Base-by-base conservation (phyloP, 2,329 filamentous ascomycete species). In the Fusarium piperis region DNA sequence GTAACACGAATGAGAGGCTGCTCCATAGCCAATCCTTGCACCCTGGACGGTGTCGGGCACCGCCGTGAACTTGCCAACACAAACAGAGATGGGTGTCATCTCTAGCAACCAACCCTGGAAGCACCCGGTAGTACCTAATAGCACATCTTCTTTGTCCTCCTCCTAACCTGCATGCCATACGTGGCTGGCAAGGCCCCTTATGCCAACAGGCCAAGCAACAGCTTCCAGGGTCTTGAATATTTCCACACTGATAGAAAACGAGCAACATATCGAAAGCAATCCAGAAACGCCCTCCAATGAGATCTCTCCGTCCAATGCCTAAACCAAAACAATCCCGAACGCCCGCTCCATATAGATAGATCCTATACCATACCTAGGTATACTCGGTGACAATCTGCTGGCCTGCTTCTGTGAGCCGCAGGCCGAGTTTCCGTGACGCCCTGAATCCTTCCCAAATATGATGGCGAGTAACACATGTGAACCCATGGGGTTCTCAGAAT, bases 221-320 rank as follows among this genome's bases (percentile, higher is more conserved):
- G 26, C 62, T 59, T 59, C 41, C 39, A 36, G 33, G 51, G 20
- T 23, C 39, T 56, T 23, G 38, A 73, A 63, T 26, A 52, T 61
- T 35, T 44, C 38, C 38, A 26, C 10, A 33, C 46, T 59, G 60
- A 59, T 57, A 60, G 61, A 44, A 55, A 33, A 57, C 32, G 59
- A 56, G 35, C 48, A 53, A 20, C 12, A 33, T 35, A 3, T 53
- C 11, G 28, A 56, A 64, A 58, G 63, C 61, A 62, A 59, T 59
- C 46, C 56, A 61, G 71, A 75, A 77, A 77, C 76, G 72, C 76
- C 76, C 62, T 66, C 61, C 68, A 46, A 74, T 77, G 75, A 73
- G 59, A 75, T 70, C 62, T 76, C 55, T 67, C 56, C 61, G 38
- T 59, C 51, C 57, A 60, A 72, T 68, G 61, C 62, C 48, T 51